Evolutionary conservation across 2,329 filamentous ascomycete genomes (phyloP).

Genomic region (Aaosphaeria arxii): DNA sequence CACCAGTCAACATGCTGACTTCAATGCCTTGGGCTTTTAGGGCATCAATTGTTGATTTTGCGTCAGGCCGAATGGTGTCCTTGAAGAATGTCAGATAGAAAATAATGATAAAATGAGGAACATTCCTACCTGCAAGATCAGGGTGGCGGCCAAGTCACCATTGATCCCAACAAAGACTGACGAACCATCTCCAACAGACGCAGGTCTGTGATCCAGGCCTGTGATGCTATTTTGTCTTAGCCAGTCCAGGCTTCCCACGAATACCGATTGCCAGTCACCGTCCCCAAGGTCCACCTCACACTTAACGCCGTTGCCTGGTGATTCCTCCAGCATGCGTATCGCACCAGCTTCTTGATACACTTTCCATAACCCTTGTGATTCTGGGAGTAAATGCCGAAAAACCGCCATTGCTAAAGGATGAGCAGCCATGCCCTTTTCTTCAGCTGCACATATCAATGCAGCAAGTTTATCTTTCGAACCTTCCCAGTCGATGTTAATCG

Average conservation of each 20-base stretch:
- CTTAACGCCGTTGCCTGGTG: conserved; percentile 1
- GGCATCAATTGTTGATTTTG: background rate
- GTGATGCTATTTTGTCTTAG: conserved; percentile 2
- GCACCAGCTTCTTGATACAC: background rate
- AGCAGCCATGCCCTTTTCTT: background rate
- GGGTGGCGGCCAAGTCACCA: background rate
- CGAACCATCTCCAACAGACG: background rate
- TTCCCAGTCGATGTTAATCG: background rate
- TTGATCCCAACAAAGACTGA: background rate
- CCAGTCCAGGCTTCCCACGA: conserved; percentile 1
- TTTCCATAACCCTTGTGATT: background rate
- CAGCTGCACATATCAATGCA: conserved; percentile 2
- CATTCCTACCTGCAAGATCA: background rate
- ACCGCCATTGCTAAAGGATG: conserved; percentile 2
- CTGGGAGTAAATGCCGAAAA: background rate
- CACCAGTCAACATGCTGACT: conserved; percentile 4
- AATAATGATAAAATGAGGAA: background rate
- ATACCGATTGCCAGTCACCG: background rate
- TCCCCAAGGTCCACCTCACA: conserved; percentile 2
- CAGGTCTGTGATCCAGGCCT: background rate
- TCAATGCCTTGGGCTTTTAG: conserved; percentile 1
- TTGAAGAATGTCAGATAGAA: background rate
- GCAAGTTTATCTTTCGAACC: background rate
- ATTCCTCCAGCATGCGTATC: background rate
- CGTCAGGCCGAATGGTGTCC: conserved; percentile 1